Base-by-base conservation (phyloP, 371 early-diverging fungal species). In the Blyttiomyces sp. region DNA sequence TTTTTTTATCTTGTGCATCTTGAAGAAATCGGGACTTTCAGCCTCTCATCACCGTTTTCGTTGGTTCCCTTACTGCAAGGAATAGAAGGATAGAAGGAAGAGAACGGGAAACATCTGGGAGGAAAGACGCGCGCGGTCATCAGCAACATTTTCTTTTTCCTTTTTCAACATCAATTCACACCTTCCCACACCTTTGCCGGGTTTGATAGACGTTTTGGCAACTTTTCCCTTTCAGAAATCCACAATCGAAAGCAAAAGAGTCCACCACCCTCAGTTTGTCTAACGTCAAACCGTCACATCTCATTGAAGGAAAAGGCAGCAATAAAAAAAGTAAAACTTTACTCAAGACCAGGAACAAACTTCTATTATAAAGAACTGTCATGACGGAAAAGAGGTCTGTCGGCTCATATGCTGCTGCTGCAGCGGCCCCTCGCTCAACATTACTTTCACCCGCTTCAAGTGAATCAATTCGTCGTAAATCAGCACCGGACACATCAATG, bases 401-500 rank as follows among this genome's bases (percentile, higher is more conserved):
- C 39, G n/a, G 9, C n/a, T 43, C 55, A 3, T 55, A 36, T 31
- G 39, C 55, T 2, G 43, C 55, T 5, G 39, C 55, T 6, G 39
- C 43, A 9, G 55, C 43, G 3, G 23, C 51, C 11, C 51, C 9
- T 16, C 35, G n/a, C 24, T 27, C 35, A 11, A 43, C 24, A 7
- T 36, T 55, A 3, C 27, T 11, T 17, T 44, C 55, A 7, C 55
- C 42, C 5, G 13, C 21, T 6, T 13, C 39, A 9, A 3, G 16
- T 21, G 4, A 24, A 17, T 23, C 43, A 9, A 4, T 42, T 7
- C 55, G 55, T 9, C 21, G 43, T 27, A 55, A 36, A 19, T 43
- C 55, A 13, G 55, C 55, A 4, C 55, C 55, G 28, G 43, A 55
- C 13, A 21, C 17, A 13, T 36, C 43, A 4, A 13, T 55, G 16